These are phyloP conservation scores for Dicorynia guianensis DNA, from an alignment of 306 rosid species.

Conservation along the genomic window DNA sequence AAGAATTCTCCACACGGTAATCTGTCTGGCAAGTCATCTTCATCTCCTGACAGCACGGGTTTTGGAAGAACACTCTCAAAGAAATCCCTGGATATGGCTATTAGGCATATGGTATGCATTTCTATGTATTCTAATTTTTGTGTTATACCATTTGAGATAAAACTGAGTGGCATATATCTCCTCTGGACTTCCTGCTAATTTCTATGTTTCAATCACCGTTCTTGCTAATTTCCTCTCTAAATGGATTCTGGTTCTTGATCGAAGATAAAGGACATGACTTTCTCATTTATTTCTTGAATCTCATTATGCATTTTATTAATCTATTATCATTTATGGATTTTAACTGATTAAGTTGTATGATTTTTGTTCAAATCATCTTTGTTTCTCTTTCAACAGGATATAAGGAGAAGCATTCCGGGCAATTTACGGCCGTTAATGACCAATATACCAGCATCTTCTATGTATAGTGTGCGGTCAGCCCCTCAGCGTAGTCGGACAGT, in stretches of 20 bases:
- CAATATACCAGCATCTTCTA: slow-evolving; percentile 93
- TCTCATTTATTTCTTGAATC: slow-evolving; percentile 9
- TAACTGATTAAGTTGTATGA: slow-evolving; percentile 16
- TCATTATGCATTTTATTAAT: slow-evolving; percentile 15
- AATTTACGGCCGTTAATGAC: slow-evolving; percentile 88
- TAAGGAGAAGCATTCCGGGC: slow-evolving; percentile 88
- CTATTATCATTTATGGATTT: not conserved
- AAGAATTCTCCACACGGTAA: slow-evolving; percentile 75
- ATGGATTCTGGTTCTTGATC: slow-evolving; percentile 11
- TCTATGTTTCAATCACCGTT: slow-evolving; percentile 1
- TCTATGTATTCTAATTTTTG: not conserved
- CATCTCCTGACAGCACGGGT: slow-evolving; percentile 89
- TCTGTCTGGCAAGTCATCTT: slow-evolving; percentile 75
- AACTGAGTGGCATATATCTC: not conserved
- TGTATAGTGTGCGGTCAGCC: slow-evolving; percentile 93
- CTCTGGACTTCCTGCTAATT: slow-evolving; percentile 1
- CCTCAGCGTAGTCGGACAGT: slow-evolving; percentile 72
- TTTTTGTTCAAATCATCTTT: slow-evolving; percentile 21
- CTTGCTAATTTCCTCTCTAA: not conserved
- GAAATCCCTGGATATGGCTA: slow-evolving; percentile 99
- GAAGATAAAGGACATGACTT: slow-evolving; percentile 5
- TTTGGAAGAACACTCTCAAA: slow-evolving; percentile 95
- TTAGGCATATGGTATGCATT: slow-evolving; percentile 91
- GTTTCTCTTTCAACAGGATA: slow-evolving; percentile 68
- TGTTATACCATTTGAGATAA: slow-evolving; percentile 24